These are phyloP conservation scores for Letharia columbiana DNA, from an alignment of 495 filamentous ascomycete species.

Conservation along the genomic window DNA sequence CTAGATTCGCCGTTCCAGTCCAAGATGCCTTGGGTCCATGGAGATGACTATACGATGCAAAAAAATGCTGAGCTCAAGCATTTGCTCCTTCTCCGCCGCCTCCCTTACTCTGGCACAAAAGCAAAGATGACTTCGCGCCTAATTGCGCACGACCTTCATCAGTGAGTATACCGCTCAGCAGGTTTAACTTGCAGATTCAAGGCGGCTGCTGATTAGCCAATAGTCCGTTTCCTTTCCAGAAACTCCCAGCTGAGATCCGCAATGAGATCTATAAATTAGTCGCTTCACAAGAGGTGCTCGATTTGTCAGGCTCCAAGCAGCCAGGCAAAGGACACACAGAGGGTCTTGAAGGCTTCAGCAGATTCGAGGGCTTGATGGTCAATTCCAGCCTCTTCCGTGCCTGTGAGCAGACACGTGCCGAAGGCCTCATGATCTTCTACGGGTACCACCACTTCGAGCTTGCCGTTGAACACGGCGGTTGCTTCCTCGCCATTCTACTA, in stretches of 20 bases:
- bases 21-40: background rate
- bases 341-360: background rate
- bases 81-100: background rate
- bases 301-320: accelerated
- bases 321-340: background rate
- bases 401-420: background rate
- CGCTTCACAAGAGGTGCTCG: background rate
- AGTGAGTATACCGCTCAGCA: background rate
- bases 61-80: background rate
- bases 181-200: background rate
- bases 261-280: background rate
- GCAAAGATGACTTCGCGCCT: background rate
- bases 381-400: background rate
- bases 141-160: background rate
- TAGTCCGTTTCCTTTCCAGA: background rate
- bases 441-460: background rate
- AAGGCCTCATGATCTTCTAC: background rate
- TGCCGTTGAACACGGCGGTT: background rate
- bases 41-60: background rate
- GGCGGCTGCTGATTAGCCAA: background rate
- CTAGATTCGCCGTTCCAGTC: background rate
- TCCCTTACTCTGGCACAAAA: background rate
- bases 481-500: background rate
- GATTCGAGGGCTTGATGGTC: background rate
- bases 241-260: background rate